Base-by-base conservation (phyloP, 495 filamentous ascomycete species). In the Mycothermus thermophilus region DNA sequence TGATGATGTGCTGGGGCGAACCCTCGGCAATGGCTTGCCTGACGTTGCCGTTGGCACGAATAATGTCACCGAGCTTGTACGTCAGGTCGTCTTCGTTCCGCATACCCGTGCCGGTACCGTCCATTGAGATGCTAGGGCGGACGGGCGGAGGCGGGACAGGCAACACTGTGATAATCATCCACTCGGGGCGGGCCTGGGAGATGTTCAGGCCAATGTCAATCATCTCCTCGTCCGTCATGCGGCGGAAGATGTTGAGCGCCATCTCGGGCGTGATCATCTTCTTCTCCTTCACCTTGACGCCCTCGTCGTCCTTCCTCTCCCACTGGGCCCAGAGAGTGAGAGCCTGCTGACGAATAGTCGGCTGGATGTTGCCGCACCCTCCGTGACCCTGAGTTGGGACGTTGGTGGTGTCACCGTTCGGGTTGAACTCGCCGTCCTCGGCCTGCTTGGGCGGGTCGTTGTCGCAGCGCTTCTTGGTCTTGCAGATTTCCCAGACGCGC, bases 81-180 rank as follows among this genome's bases (percentile, higher is more conserved):
- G 90, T 99, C 69, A 99, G 66, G 68, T 99, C 90, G 54, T 99
- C 90, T 56, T 99, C 90, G 50, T 88, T 87, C 30, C 90, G 79
- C 58, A 83, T 69, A 39, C 88, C 90, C 29, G 67, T 64, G 44
- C 82, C 79, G 30, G 82, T 85, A 37, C 88, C 88, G 60, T 95
- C 83, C 58, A 93, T 82, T 7, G 83, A 83, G 44, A 99, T 92
- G 64, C 85, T 93, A 0, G 90, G 90, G 18, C 90, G 80, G 26
- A 99, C 90, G 2, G 90, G 85, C 10, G 90, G 90, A 2, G 90
- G 90, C 0, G 90, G 90, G 3, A 99, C 90, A 5, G 92, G 86
- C 12, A 97, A 67, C 28, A 95, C 85, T 0, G 87, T 93, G 36
- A 97, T 68, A 41, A 96, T 74, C 88, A 99, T 93, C 87, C 92